These are phyloP conservation scores for Gaertneriomyces semiglobifer DNA, from an alignment of 192 early-diverging fungal species.

Conservation along the genomic window DNA sequence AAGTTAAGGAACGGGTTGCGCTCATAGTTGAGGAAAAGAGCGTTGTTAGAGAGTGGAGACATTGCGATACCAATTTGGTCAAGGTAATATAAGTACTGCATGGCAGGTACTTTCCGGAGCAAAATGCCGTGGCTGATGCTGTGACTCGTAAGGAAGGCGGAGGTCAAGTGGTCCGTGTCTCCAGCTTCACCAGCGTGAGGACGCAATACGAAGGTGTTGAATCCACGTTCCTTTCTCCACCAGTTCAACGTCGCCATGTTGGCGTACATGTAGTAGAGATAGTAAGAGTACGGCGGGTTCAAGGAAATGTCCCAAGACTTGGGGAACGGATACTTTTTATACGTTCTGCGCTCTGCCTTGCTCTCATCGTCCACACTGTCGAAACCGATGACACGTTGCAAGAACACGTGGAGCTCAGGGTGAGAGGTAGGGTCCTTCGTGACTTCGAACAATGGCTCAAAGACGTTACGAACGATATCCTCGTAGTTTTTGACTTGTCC, in stretches of 20 bases:
- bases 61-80: constrained; percentile 95
- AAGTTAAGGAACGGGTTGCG: constrained; percentile 86
- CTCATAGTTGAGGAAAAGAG: constrained; percentile 89
- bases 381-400: constrained; percentile 92
- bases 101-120: constrained; percentile 86
- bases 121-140: constrained; percentile 91
- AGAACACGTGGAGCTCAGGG: constrained; percentile 87
- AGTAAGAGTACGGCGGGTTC: constrained; percentile 95
- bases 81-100: constrained; percentile 89
- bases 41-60: constrained; percentile 96
- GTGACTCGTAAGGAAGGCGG: constrained; percentile 81
- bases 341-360: constrained; percentile 77
- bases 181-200: constrained; percentile 96
- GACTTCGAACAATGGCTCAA: constrained; percentile 87
- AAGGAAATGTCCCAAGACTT: constrained; percentile 40
- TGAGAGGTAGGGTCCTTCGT: constrained; percentile 79
- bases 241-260: constrained; percentile 80
- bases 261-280: constrained; percentile 86
- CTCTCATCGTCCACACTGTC: constrained; percentile 95
- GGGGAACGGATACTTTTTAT: constrained; percentile 69
- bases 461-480: constrained; percentile 76
- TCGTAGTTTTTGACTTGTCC: constrained; percentile 68
- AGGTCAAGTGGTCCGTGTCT: constrained; percentile 88
- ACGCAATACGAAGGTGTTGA: constrained; percentile 91
- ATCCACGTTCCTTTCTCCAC: constrained; percentile 66